These are phyloP conservation scores for Achlya hypogyna DNA, from an alignment of 352 stramenopile genomes.

Conservation along the genomic window DNA sequence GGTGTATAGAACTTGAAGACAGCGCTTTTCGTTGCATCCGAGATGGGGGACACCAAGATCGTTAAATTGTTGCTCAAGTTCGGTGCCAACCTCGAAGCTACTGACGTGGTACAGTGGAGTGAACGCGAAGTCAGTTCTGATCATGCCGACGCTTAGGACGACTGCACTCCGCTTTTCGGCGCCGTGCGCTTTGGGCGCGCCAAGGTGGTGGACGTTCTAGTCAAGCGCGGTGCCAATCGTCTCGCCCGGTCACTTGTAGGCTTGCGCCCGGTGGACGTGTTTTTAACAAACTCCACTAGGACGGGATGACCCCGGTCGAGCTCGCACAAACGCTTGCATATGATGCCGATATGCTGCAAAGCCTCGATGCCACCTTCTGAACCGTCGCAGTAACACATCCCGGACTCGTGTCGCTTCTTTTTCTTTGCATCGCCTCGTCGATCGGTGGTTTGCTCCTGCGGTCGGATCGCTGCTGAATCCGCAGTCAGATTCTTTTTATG, in stretches of 20 bases:
- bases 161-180: background rate
- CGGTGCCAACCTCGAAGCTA: conserved; percentile 6
- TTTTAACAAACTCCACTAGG: no score
- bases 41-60: background rate
- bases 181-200: background rate
- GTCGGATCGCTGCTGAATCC: no score
- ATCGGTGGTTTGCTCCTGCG: no score
- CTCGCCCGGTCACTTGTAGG: background rate
- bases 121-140: background rate
- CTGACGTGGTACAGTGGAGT: conserved; percentile 16
- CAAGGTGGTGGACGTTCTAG: background rate
- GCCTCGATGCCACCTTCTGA: no score
- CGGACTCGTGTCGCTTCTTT: no score
- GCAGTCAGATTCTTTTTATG: no score
- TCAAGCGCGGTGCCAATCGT: conserved; percentile 5
- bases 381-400: no score
- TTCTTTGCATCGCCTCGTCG: no score
- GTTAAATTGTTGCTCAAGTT: conserved; percentile 12
- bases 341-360: background rate
- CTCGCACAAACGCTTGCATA: background rate
- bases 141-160: background rate
- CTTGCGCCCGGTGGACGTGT: background rate
- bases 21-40: background rate
- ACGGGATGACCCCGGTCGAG: background rate
- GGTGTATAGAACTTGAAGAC: conserved; percentile 11